Percentiles rank a stretch among this genome's conserved stretches.
These are phyloP conservation scores for Phytophthora multivora DNA, from an alignment of 352 stramenopile species.

Conservation along the genomic window DNA sequence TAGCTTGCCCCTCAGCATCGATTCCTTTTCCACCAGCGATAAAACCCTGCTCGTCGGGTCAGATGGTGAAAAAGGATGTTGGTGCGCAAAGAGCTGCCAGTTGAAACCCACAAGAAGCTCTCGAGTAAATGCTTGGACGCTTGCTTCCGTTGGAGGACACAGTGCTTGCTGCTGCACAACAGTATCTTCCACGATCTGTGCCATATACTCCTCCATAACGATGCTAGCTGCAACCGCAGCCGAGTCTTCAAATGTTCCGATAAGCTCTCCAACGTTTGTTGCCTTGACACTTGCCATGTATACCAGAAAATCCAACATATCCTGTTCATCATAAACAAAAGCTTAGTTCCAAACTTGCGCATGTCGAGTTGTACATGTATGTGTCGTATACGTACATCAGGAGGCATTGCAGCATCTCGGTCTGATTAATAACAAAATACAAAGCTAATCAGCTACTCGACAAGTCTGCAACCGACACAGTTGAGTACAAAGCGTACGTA, in stretches of 20 bases:
- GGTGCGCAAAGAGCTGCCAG: conserved; percentile 38
- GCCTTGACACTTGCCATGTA: conserved; percentile 70
- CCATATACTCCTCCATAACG: conserved; percentile 78
- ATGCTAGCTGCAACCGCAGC: conserved; percentile 72
- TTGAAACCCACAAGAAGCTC: conserved; percentile 66
- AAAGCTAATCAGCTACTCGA: not conserved
- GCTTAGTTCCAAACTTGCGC: not conserved
- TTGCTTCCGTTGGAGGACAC: conserved; percentile 31
- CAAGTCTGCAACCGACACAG: too few species aligned
- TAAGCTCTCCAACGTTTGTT: conserved; percentile 60
- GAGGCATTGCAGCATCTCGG: conserved; percentile 44
- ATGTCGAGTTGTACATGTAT: too few species aligned
- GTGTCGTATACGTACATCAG: conserved; percentile 46
- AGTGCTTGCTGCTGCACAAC: conserved; percentile 18
- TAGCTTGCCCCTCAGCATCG: conserved; percentile 15
- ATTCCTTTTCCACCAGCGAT: conserved; percentile 22
- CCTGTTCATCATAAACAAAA: conserved; percentile 31
- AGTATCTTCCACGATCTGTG: conserved; percentile 58
- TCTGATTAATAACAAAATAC: conserved; percentile 35
- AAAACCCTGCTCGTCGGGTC: conserved; percentile 9
- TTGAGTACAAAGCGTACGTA: conserved; percentile 17
- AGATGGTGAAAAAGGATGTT: conserved; percentile 11
- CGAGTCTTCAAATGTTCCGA: conserved; percentile 82
- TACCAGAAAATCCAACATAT: conserved; percentile 76
- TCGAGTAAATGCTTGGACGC: conserved; percentile 46